These are phyloP conservation scores for Russula vinacea DNA, from an alignment of 768 basidiomycete genomes.

Conservation along the genomic window DNA sequence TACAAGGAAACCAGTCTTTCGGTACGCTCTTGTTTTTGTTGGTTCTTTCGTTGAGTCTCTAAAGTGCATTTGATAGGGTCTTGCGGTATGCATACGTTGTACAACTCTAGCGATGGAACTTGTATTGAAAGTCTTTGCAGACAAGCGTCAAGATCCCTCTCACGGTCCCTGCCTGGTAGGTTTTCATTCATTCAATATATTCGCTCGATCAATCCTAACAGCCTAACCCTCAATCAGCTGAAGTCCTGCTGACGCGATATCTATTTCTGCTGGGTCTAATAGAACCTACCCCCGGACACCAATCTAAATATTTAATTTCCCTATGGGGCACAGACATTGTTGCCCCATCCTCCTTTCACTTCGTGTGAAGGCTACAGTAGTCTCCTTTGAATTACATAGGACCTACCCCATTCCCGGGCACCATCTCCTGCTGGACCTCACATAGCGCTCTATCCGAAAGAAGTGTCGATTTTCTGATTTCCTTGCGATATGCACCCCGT, in stretches of 20 bases:
- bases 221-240: not conserved
- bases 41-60: not conserved
- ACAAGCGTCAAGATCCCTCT: slow-evolving; percentile 81
- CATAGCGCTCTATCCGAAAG: not conserved
- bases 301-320: not conserved
- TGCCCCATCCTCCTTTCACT: not conserved
- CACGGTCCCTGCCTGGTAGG: slow-evolving; percentile 75
- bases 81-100: slow-evolving; percentile 48
- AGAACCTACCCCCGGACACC: not conserved
- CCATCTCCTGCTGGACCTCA: not conserved
- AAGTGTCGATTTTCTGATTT: slow-evolving; percentile 1
- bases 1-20: slow-evolving; percentile 96
- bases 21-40: slow-evolving; percentile 43
- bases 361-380: not conserved
- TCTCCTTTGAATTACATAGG: not conserved
- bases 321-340: not conserved
- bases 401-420: not conserved
- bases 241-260: not conserved
- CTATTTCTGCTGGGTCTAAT: not conserved
- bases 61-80: slow-evolving; percentile 42
- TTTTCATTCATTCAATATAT: not conserved
- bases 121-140: slow-evolving; percentile 37
- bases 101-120: slow-evolving; percentile 12
- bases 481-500: not conserved
- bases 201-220: not conserved